phyloP scores from a whole-genome alignment of 2,329 filamentous ascomycete species.

The Aureobasidium namibiae region DNA sequence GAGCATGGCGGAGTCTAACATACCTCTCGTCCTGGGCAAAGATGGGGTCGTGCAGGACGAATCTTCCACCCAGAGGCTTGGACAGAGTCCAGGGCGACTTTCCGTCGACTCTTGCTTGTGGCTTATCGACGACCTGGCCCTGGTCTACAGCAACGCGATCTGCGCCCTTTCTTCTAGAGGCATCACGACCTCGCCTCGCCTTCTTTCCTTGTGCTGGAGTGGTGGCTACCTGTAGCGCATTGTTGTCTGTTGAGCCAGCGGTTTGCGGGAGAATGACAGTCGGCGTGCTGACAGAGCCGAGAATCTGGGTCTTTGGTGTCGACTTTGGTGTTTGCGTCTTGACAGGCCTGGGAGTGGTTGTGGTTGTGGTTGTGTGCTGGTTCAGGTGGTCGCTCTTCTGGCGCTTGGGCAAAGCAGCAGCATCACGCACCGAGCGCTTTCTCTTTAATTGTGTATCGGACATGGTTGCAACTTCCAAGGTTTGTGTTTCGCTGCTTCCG shows the following conservation, averaged over 20 bases:
- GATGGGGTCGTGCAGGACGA: conserved; percentile 47
- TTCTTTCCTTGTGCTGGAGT: not conserved
- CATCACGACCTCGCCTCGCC: not conserved
- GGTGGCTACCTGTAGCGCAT: conserved; percentile 4
- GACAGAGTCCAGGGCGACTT: conserved; percentile 38
- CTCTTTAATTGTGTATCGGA: conserved; percentile 11
- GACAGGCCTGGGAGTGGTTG: not conserved
- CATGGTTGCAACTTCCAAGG: not conserved
- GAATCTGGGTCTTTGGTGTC: not conserved
- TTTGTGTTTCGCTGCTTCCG: too few species aligned
- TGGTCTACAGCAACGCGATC: conserved; percentile 7
- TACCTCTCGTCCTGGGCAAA: conserved; percentile 51
- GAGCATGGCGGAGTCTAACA: conserved; percentile 27
- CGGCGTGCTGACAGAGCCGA: not conserved
- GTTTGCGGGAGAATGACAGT: not conserved
- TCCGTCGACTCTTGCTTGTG: not conserved
- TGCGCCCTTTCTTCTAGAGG: not conserved
- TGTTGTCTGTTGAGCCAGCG: not conserved
- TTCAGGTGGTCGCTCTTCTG: conserved; percentile 3
- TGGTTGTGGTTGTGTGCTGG: not conserved
- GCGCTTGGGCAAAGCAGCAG: conserved; percentile 1
- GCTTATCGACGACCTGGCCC: not conserved
- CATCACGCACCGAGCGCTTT: conserved; percentile 14
- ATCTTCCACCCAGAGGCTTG: conserved; percentile 45
- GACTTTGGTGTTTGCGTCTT: conserved; percentile 9